Base-by-base conservation (phyloP, 441 rosid species). In the Gossypium schwendimanii region DNA sequence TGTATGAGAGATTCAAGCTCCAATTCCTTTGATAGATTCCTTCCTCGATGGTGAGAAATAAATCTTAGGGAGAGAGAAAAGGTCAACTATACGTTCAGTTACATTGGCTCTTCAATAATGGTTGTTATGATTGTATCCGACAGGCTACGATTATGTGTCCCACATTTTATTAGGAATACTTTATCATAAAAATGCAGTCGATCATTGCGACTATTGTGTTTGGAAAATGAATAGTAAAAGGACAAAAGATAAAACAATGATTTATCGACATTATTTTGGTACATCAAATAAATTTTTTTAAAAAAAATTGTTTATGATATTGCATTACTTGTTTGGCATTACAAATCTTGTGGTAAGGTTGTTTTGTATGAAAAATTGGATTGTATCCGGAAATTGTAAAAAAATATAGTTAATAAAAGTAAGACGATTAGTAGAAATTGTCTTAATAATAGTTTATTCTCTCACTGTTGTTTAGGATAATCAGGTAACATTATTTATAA, bases 1-100 rank as follows among this genome's bases (percentile, higher is more conserved):
- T 45, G 75, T 60, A 26, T 71, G 68, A 71, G 57, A 41, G 58
- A 59, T 15, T 7, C 33, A 44, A 23, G 21, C 58, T 67, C 11
- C 58, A n/a, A 47, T 44, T 66, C 14, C n/a, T 45, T 47, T 45
- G 28, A 15, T 17, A 61, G 7, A 62, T 24, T 20, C 15, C 8
- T 3, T 58, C 44, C 21, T 31, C 17, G 6, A 8, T 15, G 26
- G n/a, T 11, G 7, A 55, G 6, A 20, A 64, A 64, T 44, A 20
- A 39, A 11, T 1, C 47, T 20, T 6, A 20, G 17, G 14, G 24
- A 21, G 52, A 10, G 11, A 33, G 24, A 36, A 33, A 21, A 31
- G 47, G 36, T 15, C 17, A n/a, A 61, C 64, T 53, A 53, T 53
- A 6, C 3, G 23, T 50, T 50, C 23, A 50, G 2, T 58, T 12